Conservation (phyloP, 441 rosid genomes). For the Croton setiger region DNA sequence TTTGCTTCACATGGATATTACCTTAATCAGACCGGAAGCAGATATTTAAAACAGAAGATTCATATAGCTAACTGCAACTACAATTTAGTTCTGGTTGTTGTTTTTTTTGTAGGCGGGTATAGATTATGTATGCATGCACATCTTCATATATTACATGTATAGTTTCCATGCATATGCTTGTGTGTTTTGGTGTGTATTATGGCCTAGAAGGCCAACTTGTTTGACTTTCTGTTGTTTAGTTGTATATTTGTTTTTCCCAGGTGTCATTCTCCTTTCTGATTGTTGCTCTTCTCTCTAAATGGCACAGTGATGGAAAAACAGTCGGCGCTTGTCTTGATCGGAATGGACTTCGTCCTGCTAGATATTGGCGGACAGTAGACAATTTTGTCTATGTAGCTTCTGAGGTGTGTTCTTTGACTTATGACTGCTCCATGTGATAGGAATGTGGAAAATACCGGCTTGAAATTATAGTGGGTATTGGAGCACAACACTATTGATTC, state of each 20-base stretch:
- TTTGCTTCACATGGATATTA: no score
- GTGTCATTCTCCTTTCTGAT: slow-evolving; percentile 41
- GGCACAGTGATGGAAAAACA: slow-evolving; percentile 97
- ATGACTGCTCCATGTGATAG: slow-evolving; percentile 17
- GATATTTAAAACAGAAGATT: no score
- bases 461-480: not conserved
- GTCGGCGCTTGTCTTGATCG: slow-evolving; percentile 99
- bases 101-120: not conserved
- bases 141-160: not conserved
- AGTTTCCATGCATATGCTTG: not conserved
- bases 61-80: no score
- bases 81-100: no score
- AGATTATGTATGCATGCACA: not conserved
- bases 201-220: slow-evolving; percentile 6
- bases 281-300: slow-evolving; percentile 38
- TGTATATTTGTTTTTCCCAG: slow-evolving; percentile 21
- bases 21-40: no score
- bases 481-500: not conserved
- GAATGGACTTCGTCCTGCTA: slow-evolving; percentile 99
- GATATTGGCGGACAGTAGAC: slow-evolving; percentile 95
- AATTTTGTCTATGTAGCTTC: slow-evolving; percentile 98
- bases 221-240: slow-evolving; percentile 17
- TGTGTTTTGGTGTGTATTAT: not conserved
- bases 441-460: slow-evolving; percentile 10
- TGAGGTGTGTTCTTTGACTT: slow-evolving; percentile 63